Evolutionary conservation across 345 rosid species (phyloP).

Genomic region (Citrus unshiu): DNA sequence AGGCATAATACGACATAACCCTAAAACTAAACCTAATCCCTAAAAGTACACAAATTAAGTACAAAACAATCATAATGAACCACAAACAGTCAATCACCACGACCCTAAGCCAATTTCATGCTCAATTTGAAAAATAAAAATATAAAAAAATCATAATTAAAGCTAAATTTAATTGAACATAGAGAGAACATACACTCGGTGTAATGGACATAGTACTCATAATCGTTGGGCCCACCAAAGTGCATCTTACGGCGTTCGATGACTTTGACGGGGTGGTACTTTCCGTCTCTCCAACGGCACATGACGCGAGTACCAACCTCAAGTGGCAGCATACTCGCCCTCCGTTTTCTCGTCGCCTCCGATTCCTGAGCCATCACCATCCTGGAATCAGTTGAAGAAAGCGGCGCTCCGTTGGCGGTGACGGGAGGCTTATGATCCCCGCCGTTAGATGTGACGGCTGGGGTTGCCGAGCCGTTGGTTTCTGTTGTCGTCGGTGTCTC

Average conservation of each 20-base stretch:
- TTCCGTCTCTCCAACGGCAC: slow-evolving; percentile 98
- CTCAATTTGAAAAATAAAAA: background rate
- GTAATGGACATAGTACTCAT: slow-evolving; percentile 97
- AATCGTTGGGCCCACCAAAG: slow-evolving; percentile 51
- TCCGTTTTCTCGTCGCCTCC: slow-evolving; percentile 64
- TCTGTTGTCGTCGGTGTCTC: slow-evolving; percentile 43
- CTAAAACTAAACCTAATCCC: slow-evolving; percentile 4
- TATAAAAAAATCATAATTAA: slow-evolving; percentile 19
- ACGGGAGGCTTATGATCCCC: slow-evolving; percentile 32
- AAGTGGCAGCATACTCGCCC: slow-evolving; percentile 57
- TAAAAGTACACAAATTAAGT: background rate
- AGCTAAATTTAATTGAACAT: background rate
- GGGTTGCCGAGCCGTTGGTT: slow-evolving; percentile 37
- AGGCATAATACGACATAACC: background rate
- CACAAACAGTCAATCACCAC: background rate
- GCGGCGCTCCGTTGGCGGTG: slow-evolving; percentile 22
- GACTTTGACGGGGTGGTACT: slow-evolving; percentile 93
- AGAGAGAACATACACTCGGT: slow-evolving; percentile 71
- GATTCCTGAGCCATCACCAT: slow-evolving; percentile 32
- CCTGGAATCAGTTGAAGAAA: slow-evolving; percentile 13
- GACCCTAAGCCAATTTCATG: background rate
- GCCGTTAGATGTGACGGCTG: slow-evolving; percentile 21
- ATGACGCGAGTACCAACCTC: slow-evolving; percentile 96
- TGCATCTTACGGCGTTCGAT: slow-evolving; percentile 79
- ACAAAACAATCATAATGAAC: background rate